These are phyloP conservation scores for Graphilbum ipis-grandicollis DNA, from an alignment of 2,329 filamentous ascomycete genomes.

Conservation along the genomic window DNA sequence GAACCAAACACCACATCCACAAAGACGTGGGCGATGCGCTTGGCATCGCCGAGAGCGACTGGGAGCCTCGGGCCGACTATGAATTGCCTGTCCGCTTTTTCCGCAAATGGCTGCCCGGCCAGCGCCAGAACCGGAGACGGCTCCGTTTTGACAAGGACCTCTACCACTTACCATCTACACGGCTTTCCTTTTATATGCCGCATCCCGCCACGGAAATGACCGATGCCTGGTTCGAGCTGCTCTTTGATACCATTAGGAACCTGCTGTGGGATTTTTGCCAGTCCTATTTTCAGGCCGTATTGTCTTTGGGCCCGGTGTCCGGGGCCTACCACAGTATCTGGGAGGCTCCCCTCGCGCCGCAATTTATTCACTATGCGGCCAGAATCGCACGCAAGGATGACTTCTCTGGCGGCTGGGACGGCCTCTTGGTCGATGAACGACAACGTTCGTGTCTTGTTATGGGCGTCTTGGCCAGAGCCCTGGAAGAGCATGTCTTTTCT, in stretches of 20 bases:
- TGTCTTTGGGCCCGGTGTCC: neutral
- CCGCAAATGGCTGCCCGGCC: neutral
- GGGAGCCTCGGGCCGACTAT: conserved; percentile 4
- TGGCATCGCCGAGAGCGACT: conserved; percentile 6
- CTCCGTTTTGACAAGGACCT: conserved; percentile 4
- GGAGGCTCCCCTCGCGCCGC: conserved; percentile 9
- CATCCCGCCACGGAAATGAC: conserved; percentile 8
- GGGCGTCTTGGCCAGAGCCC: conserved; percentile 19
- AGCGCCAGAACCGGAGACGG: neutral
- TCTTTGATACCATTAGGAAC: conserved; percentile 14
- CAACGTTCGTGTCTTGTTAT: conserved; percentile 18
- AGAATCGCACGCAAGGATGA: conserved; percentile 18
- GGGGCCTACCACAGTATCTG: neutral
- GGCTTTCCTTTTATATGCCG: conserved; percentile 8
- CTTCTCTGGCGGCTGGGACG: conserved; percentile 17
- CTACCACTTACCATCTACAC: conserved; percentile 8
- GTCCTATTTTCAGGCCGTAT: conserved; percentile 13
- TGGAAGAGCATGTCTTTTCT: conserved; percentile 21
- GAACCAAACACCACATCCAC: neutral
- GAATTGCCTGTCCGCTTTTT: too few relatives aligned
- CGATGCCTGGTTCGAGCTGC: conserved; percentile 12
- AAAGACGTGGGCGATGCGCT: neutral
- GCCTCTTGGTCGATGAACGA: conserved; percentile 13
- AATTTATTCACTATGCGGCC: conserved; percentile 18
- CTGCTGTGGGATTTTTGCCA: conserved; percentile 10